These are phyloP conservation scores for Penicillium pulvis DNA, from an alignment of 495 filamentous ascomycete species.

Conservation along the genomic window DNA sequence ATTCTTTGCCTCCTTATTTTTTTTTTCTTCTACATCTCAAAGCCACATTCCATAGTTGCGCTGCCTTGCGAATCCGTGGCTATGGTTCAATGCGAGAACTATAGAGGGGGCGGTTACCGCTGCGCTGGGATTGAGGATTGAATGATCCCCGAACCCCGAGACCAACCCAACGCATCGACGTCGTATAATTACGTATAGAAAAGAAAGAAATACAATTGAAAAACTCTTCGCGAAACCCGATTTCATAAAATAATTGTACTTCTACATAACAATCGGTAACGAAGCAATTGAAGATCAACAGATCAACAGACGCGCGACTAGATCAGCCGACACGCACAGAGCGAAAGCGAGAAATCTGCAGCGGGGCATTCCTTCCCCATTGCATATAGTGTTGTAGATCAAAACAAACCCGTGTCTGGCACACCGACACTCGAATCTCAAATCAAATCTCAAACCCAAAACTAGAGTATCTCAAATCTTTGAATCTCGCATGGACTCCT, in stretches of 20 bases:
- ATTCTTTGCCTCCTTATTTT: neutral
- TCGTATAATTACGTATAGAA: neutral
- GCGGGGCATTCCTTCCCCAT: too few species aligned
- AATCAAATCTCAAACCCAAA: too few species aligned
- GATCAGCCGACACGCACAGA: too few species aligned
- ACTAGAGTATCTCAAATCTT: too few species aligned
- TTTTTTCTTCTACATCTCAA: neutral
- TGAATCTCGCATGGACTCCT: too few species aligned
- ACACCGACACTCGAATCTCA: too few species aligned
- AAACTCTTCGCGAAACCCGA: neutral
- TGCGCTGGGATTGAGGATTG: neutral
- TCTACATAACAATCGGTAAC: too few species aligned
- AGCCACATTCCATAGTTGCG: constrained; percentile 1
- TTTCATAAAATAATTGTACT: neutral
- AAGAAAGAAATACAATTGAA: neutral
- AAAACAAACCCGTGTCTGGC: too few species aligned
- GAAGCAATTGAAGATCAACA: too few species aligned
- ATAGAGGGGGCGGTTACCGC: neutral
- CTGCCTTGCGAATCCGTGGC: neutral
- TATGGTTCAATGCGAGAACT: neutral
- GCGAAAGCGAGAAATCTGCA: too few species aligned
- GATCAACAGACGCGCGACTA: too few species aligned
- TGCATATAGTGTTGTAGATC: too few species aligned
- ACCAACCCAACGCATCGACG: neutral
- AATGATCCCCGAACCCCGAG: neutral